Evolutionary conservation across 2,329 filamentous ascomycete genomes (phyloP).

Genomic region (Xylariaceae sp.): DNA sequence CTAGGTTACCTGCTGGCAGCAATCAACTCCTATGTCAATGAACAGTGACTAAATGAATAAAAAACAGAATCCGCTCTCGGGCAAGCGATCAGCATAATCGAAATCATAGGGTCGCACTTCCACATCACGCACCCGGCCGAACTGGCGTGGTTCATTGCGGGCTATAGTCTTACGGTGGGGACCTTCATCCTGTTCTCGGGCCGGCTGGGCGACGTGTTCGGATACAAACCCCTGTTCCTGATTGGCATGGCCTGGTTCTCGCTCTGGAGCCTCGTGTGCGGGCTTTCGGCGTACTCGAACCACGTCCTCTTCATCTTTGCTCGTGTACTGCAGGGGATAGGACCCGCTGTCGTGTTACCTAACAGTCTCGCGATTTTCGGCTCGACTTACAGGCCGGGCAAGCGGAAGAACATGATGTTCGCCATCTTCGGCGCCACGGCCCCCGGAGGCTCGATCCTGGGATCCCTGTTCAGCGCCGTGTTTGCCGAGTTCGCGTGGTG

Average conservation of each 20-base stretch:
- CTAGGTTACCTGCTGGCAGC: too few species aligned
- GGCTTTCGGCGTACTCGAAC: slow-evolving; percentile 29
- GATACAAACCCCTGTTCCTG: slow-evolving; percentile 39
- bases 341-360: slow-evolving; percentile 49
- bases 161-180: background rate
- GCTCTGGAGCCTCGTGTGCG: slow-evolving; percentile 35
- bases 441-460: slow-evolving; percentile 29
- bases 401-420: slow-evolving; percentile 33
- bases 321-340: slow-evolving; percentile 47
- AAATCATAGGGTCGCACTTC: background rate
- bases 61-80: background rate
- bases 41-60: too few species aligned
- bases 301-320: slow-evolving; percentile 39
- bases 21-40: too few species aligned
- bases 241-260: slow-evolving; percentile 39
- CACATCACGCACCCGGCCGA: background rate
- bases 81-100: background rate
- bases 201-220: background rate
- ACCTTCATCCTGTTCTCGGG: background rate
- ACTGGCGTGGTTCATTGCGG: background rate
- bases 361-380: slow-evolving; percentile 54
- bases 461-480: slow-evolving; percentile 26
- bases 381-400: slow-evolving; percentile 39
- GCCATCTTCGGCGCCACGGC: slow-evolving; percentile 33
- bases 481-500: slow-evolving; percentile 28